Base-by-base conservation (phyloP, 768 basidiomycete species). In the Neoboletus subvelutipes region DNA sequence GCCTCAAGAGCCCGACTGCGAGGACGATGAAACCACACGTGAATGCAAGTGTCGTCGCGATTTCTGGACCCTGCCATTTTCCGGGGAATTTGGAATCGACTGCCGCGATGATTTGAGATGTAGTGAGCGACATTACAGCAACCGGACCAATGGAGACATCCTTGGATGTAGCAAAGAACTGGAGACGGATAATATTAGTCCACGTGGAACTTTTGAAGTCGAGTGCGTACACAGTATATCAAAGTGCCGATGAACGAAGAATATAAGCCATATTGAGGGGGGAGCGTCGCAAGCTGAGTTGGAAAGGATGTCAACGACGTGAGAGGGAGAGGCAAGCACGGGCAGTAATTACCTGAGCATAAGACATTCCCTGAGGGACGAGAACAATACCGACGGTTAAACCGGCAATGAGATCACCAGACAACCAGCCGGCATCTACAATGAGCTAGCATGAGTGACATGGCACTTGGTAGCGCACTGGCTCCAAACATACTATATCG, bases 91-190 rank as follows among this genome's bases (percentile, higher is more conserved):
- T 64, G 0, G 75, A 64, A 43, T 87, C 66, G 51, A 97, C 83
- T 36, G 80, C 72, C 15, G 79, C 75, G 68, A 98, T 90, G 61
- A 98, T 85, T 69, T 92, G 85, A 9, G 92, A 81, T 18, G 86
- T 84, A 20, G 90, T 89, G 50, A 97, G 81, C 2, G 93, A 95
- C 94, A 99, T 97, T 69, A 99, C 96, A 9, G 97, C 96, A 63
- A 98, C 96, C 2, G 97, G 97, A 49, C 97, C 97, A 63, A 99
- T 98, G n/a, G 94, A 95, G 41, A 99, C 92, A 78, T 99, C 97
- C 73, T 98, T 98, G 29, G 92, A 92, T 0, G 97, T 98, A 24
- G 94, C 96, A 68, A 98, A 98, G 75, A 97, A 83, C 88, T 92
- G 61, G 40, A 37, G 43, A 42, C 37, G 33, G 34, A 31, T 9